These are phyloP conservation scores for Draba incana DNA, from an alignment of 345 rosid genomes.

Conservation along the genomic window DNA sequence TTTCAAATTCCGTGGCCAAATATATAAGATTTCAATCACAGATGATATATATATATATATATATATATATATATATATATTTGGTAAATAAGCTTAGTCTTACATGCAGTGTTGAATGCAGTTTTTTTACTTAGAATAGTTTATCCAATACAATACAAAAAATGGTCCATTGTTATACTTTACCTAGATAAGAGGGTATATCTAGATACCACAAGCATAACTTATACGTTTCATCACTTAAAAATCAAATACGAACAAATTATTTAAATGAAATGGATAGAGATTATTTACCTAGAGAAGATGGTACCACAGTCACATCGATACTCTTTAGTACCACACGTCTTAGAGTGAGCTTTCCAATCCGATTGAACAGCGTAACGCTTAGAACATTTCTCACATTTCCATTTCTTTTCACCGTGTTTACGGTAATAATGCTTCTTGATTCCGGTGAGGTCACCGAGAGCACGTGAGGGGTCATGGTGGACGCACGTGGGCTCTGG, in stretches of 20 bases:
- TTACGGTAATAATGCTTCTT: conserved; percentile 80
- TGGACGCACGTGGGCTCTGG: conserved; percentile 89
- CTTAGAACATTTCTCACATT: conserved; percentile 85
- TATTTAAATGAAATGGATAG: conserved; percentile 37
- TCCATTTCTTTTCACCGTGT: conserved; percentile 91
- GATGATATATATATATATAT: conserved; percentile 18
- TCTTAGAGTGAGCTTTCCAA: conserved; percentile 91
- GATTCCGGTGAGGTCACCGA: conserved; percentile 84
- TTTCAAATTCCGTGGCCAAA: conserved; percentile 27
- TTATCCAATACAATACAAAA: conserved; percentile 23
- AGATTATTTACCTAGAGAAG: conserved; percentile 70
- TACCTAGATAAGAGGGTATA: conserved; percentile 39
- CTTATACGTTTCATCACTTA: conserved; percentile 34
- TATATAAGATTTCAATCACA: conserved; percentile 32
- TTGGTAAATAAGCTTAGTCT: conserved; percentile 29
- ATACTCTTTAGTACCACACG: conserved; percentile 83
- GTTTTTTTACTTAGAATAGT: conserved; percentile 27
- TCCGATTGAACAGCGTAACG: conserved; percentile 83
- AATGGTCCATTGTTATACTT: conserved; percentile 40
- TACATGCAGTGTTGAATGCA: conserved; percentile 37
- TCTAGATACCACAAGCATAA: conserved; percentile 27
- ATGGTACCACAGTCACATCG: conserved; percentile 90
- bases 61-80: conserved; percentile 11
- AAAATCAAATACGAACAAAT: conserved; percentile 34
- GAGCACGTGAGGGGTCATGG: conserved; percentile 83